Evolutionary conservation across 1,284 basidiomycete genomes (phyloP), one percentile per base, ranked within the genome.

Genomic region (Puccinia polysora): DNA sequence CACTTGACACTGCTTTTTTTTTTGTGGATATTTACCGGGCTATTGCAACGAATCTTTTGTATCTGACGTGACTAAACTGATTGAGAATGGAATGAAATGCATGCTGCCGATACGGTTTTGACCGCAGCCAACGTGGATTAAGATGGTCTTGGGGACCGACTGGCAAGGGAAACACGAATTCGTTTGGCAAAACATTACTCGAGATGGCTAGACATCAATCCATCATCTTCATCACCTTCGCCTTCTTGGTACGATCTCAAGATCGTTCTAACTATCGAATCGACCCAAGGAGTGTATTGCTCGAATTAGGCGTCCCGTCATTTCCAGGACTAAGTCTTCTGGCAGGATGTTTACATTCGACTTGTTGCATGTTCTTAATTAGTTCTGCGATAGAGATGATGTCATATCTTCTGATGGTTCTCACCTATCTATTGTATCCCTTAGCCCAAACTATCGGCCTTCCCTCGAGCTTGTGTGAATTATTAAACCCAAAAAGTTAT

Each of bases 121-220:
- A 25, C 15, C 14, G 25, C 30, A 68, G 65, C 23, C 12, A n/a
- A 23, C 53, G 65, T 14, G 65, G 65, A 34, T 47, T 56, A 7
- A 34, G 53, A 58, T 67, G 49, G 38, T 53, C 50, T 40, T 68
- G 65, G 65, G 53, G 40, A 18, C 38, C 53, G 14, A 40, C 50
- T 18, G 30, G 25, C 36, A 55, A 45, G 58, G 65, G 40, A 32
- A 68, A 58, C 25, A 18, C 43, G 18, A 34, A n/a, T 15, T 28
- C 52, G 10, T 45, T 56, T 14, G 15, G 18, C 3, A 25, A 40
- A 34, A 18, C 43, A 7, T 8, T 68, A 8, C 40, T 68, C 0
- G n/a, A 49, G 36, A 8, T 68, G 14, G 32, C 32, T 2, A 36
- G 53, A 7, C 43, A 56, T 0, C 65, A 68, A n/a, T 15, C 47